Base-by-base conservation (phyloP, 164 flowering plant species). In the Berberis thunbergii region DNA sequence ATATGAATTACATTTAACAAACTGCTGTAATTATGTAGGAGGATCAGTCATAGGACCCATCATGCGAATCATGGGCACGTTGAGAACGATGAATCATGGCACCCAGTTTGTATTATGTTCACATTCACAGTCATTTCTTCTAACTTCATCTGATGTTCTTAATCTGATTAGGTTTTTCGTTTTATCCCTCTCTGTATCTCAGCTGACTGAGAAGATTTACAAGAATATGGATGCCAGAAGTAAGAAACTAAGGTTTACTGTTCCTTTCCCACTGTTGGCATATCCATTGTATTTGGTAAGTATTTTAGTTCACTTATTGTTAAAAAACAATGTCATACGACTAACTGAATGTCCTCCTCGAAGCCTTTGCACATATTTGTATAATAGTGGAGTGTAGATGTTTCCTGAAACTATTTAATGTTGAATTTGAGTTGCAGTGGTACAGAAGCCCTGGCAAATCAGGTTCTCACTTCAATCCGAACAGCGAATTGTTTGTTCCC, bases 391-490 rank as follows among this genome's bases (percentile, higher is more conserved):
- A 26, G 26, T 26, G 26, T 26, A 26, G 26, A 26, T 26, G 26
- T 26, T 26, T 26, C 26, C 26, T 26, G 26, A 26, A 3, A 13
- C 55, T 62, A 4, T 6, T 41, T 46, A 45, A 26, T 58, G n/a
- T 45, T 42, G 59, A 12, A 26, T 41, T 57, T 67, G 64, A 26
- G 6, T 63, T 53, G 39, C 82, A 94, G 96, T 94, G 89, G 94
- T 12, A 64, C 40, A 74, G 99, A 68, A 94, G 94, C 72, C 99
- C 99, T 11, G 97, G 99, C 39, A 94, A 94, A 74, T 64, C 60
- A n/a, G 99, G 99, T 41, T 94, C 99, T 41, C 99, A 94, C 62
- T 94, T 72, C 62, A 57, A 91, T 53, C 97, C 99, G 2, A 72
- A 73, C 64, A 87, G 99, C 44, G 81, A 84, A 61, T 70, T 94